Conservation (phyloP, 257 asterid species). For the Anisodus tanguticus region DNA sequence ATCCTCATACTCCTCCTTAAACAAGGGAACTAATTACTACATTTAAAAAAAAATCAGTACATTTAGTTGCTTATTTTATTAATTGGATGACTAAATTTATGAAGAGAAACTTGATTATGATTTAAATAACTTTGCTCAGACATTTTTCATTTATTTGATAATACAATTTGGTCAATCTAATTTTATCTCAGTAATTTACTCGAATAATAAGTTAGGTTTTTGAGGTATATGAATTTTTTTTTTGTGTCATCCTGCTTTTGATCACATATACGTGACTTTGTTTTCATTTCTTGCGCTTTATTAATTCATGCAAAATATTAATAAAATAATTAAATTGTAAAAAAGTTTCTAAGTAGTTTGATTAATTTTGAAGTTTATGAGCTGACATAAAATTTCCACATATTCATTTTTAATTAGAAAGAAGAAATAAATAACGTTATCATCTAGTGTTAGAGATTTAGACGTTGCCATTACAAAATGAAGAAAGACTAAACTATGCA, state of each 20-base stretch:
- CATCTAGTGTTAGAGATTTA: not conserved
- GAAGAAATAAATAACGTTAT: not conserved
- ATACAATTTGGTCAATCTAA: not conserved
- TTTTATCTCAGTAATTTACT: not conserved
- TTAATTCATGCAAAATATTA: not conserved
- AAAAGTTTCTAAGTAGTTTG: not conserved
- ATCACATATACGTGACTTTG: not conserved
- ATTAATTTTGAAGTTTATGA: no score
- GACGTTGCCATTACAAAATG: not conserved
- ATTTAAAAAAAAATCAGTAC: not conserved
- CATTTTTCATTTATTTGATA: not conserved
- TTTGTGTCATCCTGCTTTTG: not conserved
- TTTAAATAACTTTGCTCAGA: not conserved
- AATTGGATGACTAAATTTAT: not conserved
- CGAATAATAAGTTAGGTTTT: not conserved
- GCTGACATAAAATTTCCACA: no score
- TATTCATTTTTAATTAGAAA: no score
- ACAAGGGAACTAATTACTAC: slow-evolving; percentile 10
- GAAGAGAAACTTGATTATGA: not conserved
- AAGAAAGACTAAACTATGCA: not conserved
- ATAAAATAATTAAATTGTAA: not conserved
- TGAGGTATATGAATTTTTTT: not conserved
- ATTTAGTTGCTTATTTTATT: not conserved
- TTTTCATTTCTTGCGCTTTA: not conserved
- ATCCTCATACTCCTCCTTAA: slow-evolving; percentile 49